Percentiles rank a stretch among this genome's conserved stretches.
phyloP scores from a whole-genome alignment of 768 basidiomycete species.

The Phaffia tasmanica region DNA sequence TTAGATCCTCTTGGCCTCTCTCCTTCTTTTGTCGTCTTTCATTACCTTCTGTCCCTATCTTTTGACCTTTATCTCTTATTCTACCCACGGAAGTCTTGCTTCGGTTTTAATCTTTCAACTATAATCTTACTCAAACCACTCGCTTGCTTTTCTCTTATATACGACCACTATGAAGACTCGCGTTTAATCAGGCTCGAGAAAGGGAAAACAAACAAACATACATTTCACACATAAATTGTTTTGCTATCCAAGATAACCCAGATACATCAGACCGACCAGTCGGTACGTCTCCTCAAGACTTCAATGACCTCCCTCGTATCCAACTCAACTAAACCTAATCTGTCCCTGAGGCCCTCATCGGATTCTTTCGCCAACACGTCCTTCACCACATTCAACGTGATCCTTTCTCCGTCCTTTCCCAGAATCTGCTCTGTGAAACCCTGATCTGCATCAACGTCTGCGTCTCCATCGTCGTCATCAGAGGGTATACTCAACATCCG shows the following conservation, averaged over 20 bases:
- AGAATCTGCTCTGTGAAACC: background rate
- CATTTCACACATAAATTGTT: background rate
- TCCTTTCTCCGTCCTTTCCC: background rate
- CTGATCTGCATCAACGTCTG: background rate
- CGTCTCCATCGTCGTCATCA: background rate
- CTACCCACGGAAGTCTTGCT: too few species aligned
- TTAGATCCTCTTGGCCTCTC: background rate
- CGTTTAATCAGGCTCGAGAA: background rate
- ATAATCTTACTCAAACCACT: too few species aligned
- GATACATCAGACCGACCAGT: constrained; percentile 30
- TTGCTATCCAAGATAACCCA: background rate
- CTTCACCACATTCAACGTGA: background rate
- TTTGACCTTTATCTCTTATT: background rate
- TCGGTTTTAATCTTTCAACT: background rate
- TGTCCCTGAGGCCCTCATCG: constrained; percentile 32
- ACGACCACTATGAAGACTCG: too few species aligned
- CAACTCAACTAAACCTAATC: constrained; percentile 54
- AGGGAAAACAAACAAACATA: background rate
- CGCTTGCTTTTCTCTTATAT: too few species aligned
- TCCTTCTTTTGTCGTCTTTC: background rate
- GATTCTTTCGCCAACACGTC: background rate
- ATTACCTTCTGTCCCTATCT: background rate
- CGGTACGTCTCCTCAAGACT: constrained; percentile 31
- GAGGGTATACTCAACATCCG: background rate
- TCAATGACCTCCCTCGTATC: constrained; percentile 47